Evolutionary conservation across 148 eudicot genomes (phyloP).

Genomic region (Chenopodium suecicum): DNA sequence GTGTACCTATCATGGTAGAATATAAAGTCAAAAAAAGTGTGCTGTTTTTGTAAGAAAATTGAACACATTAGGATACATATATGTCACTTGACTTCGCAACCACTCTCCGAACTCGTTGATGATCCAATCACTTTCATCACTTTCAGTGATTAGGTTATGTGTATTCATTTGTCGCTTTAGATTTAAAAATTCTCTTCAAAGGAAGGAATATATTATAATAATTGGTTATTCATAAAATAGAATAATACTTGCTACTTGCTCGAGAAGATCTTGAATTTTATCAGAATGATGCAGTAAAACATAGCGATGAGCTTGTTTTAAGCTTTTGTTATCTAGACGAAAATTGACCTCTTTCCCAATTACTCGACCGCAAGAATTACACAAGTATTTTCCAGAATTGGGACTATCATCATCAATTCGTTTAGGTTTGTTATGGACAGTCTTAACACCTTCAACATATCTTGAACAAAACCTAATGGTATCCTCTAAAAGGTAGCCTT

Average conservation of each 20-base stretch:
- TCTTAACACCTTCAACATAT: constrained; percentile 7
- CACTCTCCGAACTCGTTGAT: constrained; percentile 1
- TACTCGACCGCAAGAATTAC: neutral
- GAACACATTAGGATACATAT: too few relatives aligned
- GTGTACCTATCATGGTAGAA: neutral
- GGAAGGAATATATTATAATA: neutral
- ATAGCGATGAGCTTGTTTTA: constrained; percentile 17
- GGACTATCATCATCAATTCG: neutral
- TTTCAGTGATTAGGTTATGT: neutral
- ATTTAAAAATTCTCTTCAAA: neutral
- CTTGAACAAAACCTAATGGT: constrained; percentile 11
- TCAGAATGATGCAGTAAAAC: constrained; percentile 20
- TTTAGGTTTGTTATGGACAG: neutral
- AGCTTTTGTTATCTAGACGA: neutral
- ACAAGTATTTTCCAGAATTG: neutral
- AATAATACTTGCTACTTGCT: constrained; percentile 2
- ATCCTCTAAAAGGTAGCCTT: constrained; percentile 7
- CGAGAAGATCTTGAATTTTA: neutral
- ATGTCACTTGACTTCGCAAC: neutral
- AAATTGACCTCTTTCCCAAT: neutral
- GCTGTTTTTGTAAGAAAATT: neutral
- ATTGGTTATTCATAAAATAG: neutral
- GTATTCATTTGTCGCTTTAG: neutral
- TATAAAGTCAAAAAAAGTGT: neutral
- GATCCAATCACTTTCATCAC: neutral